Conservation (phyloP, 2,329 filamentous ascomycete species). For the Dendrostoma leiphaemia region DNA sequence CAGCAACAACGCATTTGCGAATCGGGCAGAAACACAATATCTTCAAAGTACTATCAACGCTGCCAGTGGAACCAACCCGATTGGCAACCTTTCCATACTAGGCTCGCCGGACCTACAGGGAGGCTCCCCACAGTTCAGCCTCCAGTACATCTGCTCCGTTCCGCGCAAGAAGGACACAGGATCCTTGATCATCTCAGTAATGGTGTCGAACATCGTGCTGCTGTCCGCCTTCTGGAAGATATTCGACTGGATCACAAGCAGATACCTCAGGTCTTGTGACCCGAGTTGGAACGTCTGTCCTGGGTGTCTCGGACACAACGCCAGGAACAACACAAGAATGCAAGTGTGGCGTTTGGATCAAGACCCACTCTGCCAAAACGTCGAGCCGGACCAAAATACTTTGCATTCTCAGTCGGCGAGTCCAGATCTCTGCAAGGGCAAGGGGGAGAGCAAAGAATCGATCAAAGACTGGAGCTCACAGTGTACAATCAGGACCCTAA, state of each 20-base stretch:
- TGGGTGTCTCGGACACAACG: neutral
- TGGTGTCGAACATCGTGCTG: slow-evolving; percentile 7
- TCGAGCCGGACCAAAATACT: neutral
- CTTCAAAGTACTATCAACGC: neutral
- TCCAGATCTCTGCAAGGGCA: neutral
- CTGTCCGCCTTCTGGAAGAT: slow-evolving; percentile 16
- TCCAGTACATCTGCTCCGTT: slow-evolving; percentile 14
- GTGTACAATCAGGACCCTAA: neutral
- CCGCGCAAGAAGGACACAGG: slow-evolving; percentile 11
- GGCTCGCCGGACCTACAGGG: slow-evolving; percentile 5
- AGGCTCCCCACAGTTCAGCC: slow-evolving; percentile 3
- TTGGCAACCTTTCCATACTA: neutral
- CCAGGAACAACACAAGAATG: neutral
- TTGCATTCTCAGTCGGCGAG: neutral
- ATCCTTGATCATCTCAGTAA: slow-evolving; percentile 10
- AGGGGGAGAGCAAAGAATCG: neutral
- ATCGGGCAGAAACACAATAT: neutral
- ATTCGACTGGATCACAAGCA: slow-evolving; percentile 5
- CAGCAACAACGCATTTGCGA: slow-evolving; percentile 4
- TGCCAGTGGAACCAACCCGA: neutral
- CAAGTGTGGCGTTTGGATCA: slow-evolving; percentile 7
- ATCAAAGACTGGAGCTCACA: neutral
- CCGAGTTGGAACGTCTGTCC: slow-evolving; percentile 5
- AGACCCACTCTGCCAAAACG: slow-evolving; percentile 8
- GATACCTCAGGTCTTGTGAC: neutral